A percentile compares a stretch with the other conserved stretches of the same genome.
Conservation (phyloP, 176 grass and related monocot genomes). For the Typha latifolia region DNA sequence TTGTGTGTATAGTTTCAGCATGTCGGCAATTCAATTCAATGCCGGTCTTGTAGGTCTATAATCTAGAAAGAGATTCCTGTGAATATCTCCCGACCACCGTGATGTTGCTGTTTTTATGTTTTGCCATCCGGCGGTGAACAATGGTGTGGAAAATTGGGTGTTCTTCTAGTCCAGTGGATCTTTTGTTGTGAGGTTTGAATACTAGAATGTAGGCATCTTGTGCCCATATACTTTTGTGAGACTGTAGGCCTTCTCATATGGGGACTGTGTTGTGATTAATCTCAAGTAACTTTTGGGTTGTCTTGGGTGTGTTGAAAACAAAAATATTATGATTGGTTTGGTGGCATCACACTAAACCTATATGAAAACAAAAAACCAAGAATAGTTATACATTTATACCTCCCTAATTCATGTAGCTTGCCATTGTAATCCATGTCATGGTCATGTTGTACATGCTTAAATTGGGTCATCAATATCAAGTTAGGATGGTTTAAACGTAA, state of each 20-base stretch:
- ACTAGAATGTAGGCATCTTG: background rate
- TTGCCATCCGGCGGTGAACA: background rate
- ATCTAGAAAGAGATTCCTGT: background rate
- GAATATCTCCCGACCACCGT: background rate
- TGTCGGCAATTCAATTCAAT: background rate
- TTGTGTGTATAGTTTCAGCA: background rate
- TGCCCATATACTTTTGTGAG: background rate
- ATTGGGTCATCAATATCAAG: no score
- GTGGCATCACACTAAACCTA: no score
- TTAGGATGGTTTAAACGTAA: no score
- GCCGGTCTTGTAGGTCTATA: background rate
- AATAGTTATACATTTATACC: no score
- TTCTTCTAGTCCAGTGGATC: background rate
- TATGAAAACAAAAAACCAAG: no score
- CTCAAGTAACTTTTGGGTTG: background rate
- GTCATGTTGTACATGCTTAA: no score
- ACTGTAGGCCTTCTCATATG: background rate
- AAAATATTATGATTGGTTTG: no score
- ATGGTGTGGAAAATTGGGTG: background rate
- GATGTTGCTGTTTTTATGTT: background rate
- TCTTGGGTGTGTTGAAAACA: no score
- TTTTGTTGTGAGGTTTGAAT: background rate
- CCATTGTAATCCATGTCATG: no score
- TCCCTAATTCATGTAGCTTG: no score
- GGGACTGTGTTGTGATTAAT: background rate